A percentile compares a stretch with the other conserved stretches of the same genome.
Evolutionary conservation across 768 basidiomycete species (phyloP).

Genomic region (Leccinum barrowsii): DNA sequence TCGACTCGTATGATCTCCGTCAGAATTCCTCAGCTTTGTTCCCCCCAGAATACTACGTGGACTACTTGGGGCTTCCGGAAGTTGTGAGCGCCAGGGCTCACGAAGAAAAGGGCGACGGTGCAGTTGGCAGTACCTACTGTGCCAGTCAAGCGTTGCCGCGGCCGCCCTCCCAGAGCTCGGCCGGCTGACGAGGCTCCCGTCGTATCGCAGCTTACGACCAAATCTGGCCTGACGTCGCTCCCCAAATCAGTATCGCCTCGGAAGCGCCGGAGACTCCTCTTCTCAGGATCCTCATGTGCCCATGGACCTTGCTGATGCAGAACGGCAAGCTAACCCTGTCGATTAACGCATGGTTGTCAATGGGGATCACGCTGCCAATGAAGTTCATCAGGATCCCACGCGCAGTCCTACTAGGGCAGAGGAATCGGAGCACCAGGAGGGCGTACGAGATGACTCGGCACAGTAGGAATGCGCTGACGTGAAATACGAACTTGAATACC

Average conservation of each 20-base stretch:
- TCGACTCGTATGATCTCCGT: too few species aligned
- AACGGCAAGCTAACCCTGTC: constrained; percentile 2
- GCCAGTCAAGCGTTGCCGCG: constrained; percentile 32
- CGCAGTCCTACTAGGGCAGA: constrained; percentile 1
- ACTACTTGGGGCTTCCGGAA: too few species aligned
- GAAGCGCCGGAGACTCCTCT: constrained; percentile 45
- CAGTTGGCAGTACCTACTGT: constrained; percentile 9
- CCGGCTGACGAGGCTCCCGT: constrained; percentile 6
- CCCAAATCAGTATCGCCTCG: constrained; percentile 29
- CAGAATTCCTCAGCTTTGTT: too few species aligned
- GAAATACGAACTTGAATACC: constrained; percentile 47
- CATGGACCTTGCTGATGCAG: constrained; percentile 1
- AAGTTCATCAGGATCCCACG: constrained; percentile 3
- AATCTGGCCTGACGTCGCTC: constrained; percentile 9
- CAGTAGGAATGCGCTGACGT: constrained; percentile 28
- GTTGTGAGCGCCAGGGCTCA: neutral
- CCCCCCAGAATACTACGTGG: too few species aligned
- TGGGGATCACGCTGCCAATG: constrained; percentile 20
- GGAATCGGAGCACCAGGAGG: constrained; percentile 1
- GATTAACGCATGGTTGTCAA: constrained; percentile 12
- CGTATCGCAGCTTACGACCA: constrained; percentile 1
- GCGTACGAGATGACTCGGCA: neutral
- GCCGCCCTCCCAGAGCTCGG: constrained; percentile 29
- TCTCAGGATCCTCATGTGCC: constrained; percentile 19
- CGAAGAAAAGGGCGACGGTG: constrained; percentile 5